Conservation (phyloP, 2,329 filamentous ascomycete genomes). For the Aspergillus bombycis region DNA sequence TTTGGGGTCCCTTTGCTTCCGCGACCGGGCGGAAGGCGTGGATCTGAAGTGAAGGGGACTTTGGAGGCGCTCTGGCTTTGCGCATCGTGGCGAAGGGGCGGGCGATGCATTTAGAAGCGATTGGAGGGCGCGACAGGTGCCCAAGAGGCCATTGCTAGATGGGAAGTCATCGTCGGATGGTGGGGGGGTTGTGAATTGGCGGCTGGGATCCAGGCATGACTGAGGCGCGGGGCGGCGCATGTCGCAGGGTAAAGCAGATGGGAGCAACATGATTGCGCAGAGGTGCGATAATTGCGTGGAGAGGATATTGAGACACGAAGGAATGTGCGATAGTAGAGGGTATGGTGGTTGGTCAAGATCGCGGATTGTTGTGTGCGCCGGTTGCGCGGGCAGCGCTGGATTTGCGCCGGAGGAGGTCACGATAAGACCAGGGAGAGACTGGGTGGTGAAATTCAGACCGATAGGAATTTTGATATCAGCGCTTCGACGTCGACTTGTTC, state of each 20-base stretch:
- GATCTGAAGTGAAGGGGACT: conserved; percentile 41
- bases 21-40: conserved; percentile 33
- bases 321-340: conserved; percentile 14
- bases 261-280: conserved; percentile 45
- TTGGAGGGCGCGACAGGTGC: conserved; percentile 47
- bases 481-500: conserved; percentile 27
- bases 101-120: conserved; percentile 46
- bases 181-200: conserved; percentile 43
- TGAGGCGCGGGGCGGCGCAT: conserved; percentile 35
- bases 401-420: conserved; percentile 39
- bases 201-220: conserved; percentile 40
- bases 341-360: conserved; percentile 11
- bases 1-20: conserved; percentile 24
- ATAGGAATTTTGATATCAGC: conserved; percentile 18
- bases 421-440: conserved; percentile 23
- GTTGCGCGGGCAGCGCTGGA: conserved; percentile 27
- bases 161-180: conserved; percentile 39
- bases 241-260: conserved; percentile 51
- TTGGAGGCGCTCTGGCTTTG: conserved; percentile 42
- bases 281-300: neutral
- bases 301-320: neutral
- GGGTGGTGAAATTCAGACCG: conserved; percentile 23
- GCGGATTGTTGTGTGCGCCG: conserved; percentile 18
- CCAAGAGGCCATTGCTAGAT: conserved; percentile 42
- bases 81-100: conserved; percentile 38